Evolutionary conservation across 805 yeast genomes (phyloP).

Genomic region (Peterozyma toletana): DNA sequence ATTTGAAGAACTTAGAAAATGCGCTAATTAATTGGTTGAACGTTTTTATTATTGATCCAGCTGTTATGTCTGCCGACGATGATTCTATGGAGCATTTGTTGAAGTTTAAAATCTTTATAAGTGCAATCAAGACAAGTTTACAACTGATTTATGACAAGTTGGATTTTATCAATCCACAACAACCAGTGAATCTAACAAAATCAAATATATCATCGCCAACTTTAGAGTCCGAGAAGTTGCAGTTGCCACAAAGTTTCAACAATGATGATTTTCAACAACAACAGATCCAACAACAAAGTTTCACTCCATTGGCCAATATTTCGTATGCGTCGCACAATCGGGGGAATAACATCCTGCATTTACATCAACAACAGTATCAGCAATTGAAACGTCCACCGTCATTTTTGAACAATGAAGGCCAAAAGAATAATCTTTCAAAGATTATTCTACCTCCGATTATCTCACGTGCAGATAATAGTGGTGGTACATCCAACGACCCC

Average conservation of each 20-base stretch:
- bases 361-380: no score
- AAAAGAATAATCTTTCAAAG: no score
- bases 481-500: no score
- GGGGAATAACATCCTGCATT: no score
- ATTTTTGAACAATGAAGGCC: no score
- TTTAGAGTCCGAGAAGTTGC: neutral
- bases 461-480: no score
- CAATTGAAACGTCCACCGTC: no score
- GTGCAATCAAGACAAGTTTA: constrained; percentile 4
- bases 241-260: constrained; percentile 3
- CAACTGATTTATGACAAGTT: constrained; percentile 4
- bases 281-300: constrained; percentile 9
- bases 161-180: constrained; percentile 2
- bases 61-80: neutral
- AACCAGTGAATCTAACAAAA: neutral
- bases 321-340: no score
- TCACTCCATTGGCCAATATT: constrained; percentile 1
- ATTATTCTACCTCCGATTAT: no score
- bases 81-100: constrained; percentile 6
- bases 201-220: constrained; percentile 6
- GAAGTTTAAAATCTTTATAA: constrained; percentile 5
- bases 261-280: constrained; percentile 8
- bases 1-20: constrained; percentile 18
- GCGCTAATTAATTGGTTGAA: constrained; percentile 19
- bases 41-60: constrained; percentile 11